Percentiles rank a stretch among this genome's conserved stretches.
Evolutionary conservation across 352 stramenopile genomes (phyloP).

Genomic region (Elongisporangium anandrum): DNA sequence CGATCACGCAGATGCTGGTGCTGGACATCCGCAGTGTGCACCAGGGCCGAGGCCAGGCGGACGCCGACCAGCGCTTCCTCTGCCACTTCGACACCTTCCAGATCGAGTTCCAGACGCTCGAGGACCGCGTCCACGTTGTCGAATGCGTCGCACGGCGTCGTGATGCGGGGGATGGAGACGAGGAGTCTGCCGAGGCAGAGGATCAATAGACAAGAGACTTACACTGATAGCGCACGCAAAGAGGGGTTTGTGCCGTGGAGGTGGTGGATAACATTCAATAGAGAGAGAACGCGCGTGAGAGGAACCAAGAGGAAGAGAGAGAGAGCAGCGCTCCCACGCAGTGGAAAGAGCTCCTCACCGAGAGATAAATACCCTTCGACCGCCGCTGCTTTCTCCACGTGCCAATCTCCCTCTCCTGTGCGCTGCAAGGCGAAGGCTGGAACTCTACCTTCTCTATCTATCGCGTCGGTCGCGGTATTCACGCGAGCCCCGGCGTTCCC

Average conservation of each 20-base stretch:
- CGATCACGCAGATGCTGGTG: slow-evolving; percentile 79
- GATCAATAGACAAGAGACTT: neutral
- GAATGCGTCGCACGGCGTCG: neutral
- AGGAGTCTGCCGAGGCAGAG: no score
- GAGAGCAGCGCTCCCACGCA: neutral
- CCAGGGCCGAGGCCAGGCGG: slow-evolving; percentile 58
- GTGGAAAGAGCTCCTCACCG: neutral
- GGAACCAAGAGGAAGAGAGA: neutral
- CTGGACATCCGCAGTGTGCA: slow-evolving; percentile 82
- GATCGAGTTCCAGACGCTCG: slow-evolving; percentile 73
- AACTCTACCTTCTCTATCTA: neutral
- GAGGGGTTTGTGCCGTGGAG: neutral
- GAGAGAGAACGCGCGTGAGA: neutral
- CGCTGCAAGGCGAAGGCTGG: neutral
- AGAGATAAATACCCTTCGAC: neutral
- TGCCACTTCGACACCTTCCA: slow-evolving; percentile 74
- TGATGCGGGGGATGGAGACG: neutral
- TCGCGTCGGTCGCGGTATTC: slow-evolving; percentile 45
- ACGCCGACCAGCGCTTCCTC: slow-evolving; percentile 50
- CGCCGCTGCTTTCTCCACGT: no score
- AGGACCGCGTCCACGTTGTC: slow-evolving; percentile 54
- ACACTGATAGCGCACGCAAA: neutral
- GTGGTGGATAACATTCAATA: neutral
- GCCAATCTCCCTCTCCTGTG: slow-evolving; percentile 1
- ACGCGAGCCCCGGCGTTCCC: slow-evolving; percentile 43